phyloP scores from a whole-genome alignment of 805 yeast species.

The Allodekkera sacchari region DNA sequence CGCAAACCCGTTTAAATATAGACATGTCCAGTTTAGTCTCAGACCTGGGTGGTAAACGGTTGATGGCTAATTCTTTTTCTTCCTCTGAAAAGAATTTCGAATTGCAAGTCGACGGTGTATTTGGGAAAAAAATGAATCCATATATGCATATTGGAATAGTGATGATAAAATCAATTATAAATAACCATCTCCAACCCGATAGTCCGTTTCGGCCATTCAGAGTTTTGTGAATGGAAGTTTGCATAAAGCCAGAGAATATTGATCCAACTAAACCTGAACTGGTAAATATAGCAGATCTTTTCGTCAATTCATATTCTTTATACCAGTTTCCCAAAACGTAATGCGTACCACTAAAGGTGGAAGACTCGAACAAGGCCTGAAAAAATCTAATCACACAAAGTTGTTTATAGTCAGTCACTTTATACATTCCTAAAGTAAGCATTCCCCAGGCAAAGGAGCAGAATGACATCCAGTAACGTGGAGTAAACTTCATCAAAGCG shows the following conservation, averaged over 20 bases:
- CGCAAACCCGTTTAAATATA: conserved; percentile 37
- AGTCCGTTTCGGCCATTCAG: conserved; percentile 43
- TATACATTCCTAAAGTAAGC: conserved; percentile 43
- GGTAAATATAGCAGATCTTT: conserved; percentile 54
- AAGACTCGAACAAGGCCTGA: conserved; percentile 50
- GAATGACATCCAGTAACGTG: conserved; percentile 46
- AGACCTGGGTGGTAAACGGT: conserved; percentile 29
- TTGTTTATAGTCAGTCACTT: conserved; percentile 35
- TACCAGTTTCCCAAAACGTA: conserved; percentile 51
- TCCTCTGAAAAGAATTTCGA: conserved; percentile 3
- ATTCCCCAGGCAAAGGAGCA: conserved; percentile 53
- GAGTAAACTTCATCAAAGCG: conserved; percentile 29
- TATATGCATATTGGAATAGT: conserved; percentile 49
- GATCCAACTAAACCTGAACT: conserved; percentile 55
- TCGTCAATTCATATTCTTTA: conserved; percentile 43
- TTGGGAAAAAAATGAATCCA: conserved; percentile 52
- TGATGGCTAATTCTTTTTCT: conserved; percentile 11
- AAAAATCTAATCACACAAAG: conserved; percentile 49
- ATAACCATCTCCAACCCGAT: conserved; percentile 64
- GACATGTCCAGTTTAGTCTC: conserved; percentile 12
- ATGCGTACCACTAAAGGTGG: conserved; percentile 53
- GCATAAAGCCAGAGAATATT: conserved; percentile 52
- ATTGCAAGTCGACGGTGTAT: conserved; percentile 23
- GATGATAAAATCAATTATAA: conserved; percentile 52
- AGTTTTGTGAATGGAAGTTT: conserved; percentile 40